Percentiles rank a stretch among this genome's conserved stretches.
Evolutionary conservation across 106 monocot species (phyloP).

Genomic region (Allium fistulosum): DNA sequence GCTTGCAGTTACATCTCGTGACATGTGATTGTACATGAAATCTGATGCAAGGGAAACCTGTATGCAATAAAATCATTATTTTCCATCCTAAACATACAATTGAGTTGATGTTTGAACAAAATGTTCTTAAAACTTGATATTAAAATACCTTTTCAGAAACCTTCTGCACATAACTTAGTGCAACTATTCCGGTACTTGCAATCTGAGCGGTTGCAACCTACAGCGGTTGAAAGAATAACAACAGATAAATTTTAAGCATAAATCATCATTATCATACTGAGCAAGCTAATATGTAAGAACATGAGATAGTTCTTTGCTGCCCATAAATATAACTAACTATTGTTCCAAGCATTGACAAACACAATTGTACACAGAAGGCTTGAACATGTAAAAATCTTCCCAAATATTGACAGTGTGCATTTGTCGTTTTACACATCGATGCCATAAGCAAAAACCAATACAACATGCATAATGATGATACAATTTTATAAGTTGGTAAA

Average conservation of each 20-base stretch:
- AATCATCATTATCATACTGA: too few species aligned
- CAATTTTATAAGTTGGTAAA: too few species aligned
- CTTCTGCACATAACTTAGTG: constrained; percentile 98
- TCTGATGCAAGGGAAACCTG: constrained; percentile 99
- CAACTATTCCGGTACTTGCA: constrained; percentile 90
- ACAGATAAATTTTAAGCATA: background rate
- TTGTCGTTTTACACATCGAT: background rate
- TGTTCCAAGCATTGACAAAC: too few species aligned
- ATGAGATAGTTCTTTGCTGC: too few species aligned
- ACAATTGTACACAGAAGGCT: too few species aligned
- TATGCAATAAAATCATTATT: background rate
- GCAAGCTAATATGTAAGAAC: too few species aligned
- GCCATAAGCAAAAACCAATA: too few species aligned
- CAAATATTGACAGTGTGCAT: background rate
- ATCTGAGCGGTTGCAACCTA: constrained; percentile 93
- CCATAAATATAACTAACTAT: too few species aligned
- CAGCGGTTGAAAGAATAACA: background rate
- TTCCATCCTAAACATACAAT: too few species aligned
- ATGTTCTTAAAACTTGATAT: too few species aligned
- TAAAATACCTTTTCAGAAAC: constrained; percentile 83
- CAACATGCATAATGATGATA: too few species aligned
- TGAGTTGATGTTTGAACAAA: too few species aligned
- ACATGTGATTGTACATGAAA: constrained; percentile 97
- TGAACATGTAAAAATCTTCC: background rate
- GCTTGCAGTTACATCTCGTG: constrained; percentile 84